Evolutionary conservation across 1,139 yeast species (phyloP).

Genomic region (Hansenula anomala): DNA sequence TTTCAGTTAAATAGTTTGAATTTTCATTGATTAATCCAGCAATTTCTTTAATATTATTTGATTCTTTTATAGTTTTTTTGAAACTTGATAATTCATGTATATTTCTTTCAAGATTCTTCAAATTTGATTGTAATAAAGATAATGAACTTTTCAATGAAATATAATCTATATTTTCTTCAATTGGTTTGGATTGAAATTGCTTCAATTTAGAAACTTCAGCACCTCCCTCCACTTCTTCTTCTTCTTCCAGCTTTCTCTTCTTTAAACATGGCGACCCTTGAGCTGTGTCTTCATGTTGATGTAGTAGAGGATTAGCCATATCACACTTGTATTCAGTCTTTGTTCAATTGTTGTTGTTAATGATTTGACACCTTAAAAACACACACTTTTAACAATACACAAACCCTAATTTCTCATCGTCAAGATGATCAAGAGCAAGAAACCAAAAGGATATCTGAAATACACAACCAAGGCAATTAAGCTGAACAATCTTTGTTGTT

Average conservation of each 20-base stretch:
- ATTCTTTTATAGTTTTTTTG: slow-evolving; percentile 12
- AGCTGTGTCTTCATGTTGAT: background rate
- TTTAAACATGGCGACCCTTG: background rate
- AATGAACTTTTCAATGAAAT: slow-evolving; percentile 18
- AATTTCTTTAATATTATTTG: slow-evolving; percentile 15
- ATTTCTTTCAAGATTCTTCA: slow-evolving; percentile 12
- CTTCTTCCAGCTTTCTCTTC: background rate
- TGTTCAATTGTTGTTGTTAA: background rate
- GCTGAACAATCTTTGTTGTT: too few species aligned
- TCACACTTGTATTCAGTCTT: too few species aligned
- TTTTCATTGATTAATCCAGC: slow-evolving; percentile 10
- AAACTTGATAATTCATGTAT: slow-evolving; percentile 16
- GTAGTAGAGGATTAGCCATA: background rate
- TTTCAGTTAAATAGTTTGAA: slow-evolving; percentile 18
- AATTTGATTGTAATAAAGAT: slow-evolving; percentile 14
- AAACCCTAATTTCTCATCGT: slow-evolving; percentile 1
- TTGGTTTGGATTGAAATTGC: slow-evolving; percentile 11
- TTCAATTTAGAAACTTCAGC: slow-evolving; percentile 9
- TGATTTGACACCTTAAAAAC: background rate
- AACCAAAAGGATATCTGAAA: too few species aligned
- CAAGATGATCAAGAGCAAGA: too few species aligned
- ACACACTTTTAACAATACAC: background rate
- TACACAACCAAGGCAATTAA: too few species aligned
- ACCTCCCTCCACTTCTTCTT: background rate
- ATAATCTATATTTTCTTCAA: slow-evolving; percentile 31